Base-by-base conservation (phyloP, 768 basidiomycete species). In the Clitopilus passeckerianus region DNA sequence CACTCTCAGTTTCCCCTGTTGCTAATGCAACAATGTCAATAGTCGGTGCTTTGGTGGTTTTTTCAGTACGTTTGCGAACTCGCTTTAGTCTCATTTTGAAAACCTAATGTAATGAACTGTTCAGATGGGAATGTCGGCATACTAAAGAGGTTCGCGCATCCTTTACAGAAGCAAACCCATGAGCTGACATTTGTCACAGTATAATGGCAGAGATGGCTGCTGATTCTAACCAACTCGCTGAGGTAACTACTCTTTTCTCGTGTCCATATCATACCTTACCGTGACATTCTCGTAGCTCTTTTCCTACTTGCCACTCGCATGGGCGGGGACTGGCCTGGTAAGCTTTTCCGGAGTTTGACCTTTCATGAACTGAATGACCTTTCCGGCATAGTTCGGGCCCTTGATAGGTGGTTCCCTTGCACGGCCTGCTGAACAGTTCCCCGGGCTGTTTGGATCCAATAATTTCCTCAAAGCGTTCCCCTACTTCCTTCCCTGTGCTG, bases 141-240 rank as follows among this genome's bases (percentile, higher is more conserved):
- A 2, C 80, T 89, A 50, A 90, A 89, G 68, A 79, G 77, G 80
- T 53, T 15, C 27, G 27, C 7, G 27, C 27, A 30, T 30, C 27
- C 27, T 30, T 30, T 7, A 3, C 27, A 30, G 27, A 3, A 30
- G 27, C 4, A 30, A 30, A 30, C 27, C 27, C 27, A 30, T 30
- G 41, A 14, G 9, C 24, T 18, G 35, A 41, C 5, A 41, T 22
- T n/a, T 41, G 27, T 4, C 2, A 5, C 65, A 88, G 87, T 62
- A 85, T 87, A 77, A 76, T 89, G 71, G 83, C 80, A 6, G 90
- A 91, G 67, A 79, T 91, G 63, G 88, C 89, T 0, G 89, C 91
- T 63, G 71, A 81, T 0, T 84, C 86, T 0, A 90, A 90, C 68
- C 37, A 41, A 76, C 90, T 52, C 77, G 87, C 2, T 77, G 79